A percentile compares a stretch with the other conserved stretches of the same genome.
Evolutionary conservation across 2,329 filamentous ascomycete species (phyloP).

Genomic region (Trichoderma simmonsii): DNA sequence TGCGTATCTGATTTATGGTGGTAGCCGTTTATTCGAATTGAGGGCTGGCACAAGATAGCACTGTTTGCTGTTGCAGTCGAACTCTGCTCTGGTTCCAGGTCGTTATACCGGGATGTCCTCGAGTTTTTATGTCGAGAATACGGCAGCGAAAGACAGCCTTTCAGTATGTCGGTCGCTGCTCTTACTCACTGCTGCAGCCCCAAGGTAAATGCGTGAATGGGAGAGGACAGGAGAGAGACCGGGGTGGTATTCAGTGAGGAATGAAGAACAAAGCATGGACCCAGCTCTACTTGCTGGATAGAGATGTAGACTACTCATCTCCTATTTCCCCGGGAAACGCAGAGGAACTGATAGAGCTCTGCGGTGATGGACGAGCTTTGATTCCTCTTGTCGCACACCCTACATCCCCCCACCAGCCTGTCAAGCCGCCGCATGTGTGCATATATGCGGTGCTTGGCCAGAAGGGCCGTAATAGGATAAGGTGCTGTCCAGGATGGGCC

Average conservation of each 20-base stretch:
- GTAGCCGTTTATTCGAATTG: background rate
- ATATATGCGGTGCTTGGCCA: slow-evolving; percentile 10
- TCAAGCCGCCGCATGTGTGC: slow-evolving; percentile 6
- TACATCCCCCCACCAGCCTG: background rate
- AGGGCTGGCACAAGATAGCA: background rate
- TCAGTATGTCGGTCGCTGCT: background rate
- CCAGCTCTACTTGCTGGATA: background rate
- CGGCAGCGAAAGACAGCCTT: background rate
- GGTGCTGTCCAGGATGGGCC: slow-evolving; percentile 14
- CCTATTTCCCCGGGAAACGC: background rate
- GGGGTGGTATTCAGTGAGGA: background rate
- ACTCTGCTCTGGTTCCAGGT: background rate
- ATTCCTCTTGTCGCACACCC: slow-evolving; percentile 8
- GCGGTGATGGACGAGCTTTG: slow-evolving; percentile 2
- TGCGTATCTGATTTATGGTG: background rate
- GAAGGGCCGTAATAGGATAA: slow-evolving; percentile 10
- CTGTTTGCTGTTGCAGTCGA: background rate
- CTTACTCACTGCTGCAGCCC: background rate
- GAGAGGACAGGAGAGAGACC: background rate
- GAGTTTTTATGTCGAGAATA: background rate
- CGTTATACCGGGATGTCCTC: background rate
- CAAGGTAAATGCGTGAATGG: background rate
- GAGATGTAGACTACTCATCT: slow-evolving; percentile 7
- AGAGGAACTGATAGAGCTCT: slow-evolving; percentile 15
- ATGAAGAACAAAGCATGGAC: background rate